Percentiles rank a stretch among this genome's conserved stretches.
phyloP scores from a whole-genome alignment of 345 rosid genomes.

The Cardamine resedifolia region DNA sequence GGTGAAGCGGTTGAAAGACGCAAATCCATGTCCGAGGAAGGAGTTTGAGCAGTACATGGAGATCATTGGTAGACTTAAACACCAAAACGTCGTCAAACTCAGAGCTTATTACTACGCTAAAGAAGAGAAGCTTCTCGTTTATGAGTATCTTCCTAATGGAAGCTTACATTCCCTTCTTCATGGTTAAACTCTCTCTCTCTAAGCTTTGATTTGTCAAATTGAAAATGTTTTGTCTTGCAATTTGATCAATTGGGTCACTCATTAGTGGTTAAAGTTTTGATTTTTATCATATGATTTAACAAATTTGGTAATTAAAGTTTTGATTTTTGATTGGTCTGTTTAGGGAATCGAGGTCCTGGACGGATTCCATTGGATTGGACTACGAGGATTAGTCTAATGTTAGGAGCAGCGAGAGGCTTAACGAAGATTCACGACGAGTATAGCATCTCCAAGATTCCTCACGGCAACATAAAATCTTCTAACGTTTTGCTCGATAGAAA shows the following conservation, averaged over 20 bases:
- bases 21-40: slow-evolving; percentile 85
- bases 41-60: slow-evolving; percentile 98
- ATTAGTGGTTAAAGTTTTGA: neutral
- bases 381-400: slow-evolving; percentile 79
- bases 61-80: slow-evolving; percentile 74
- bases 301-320: neutral
- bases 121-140: slow-evolving; percentile 91
- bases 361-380: slow-evolving; percentile 98
- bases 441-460: slow-evolving; percentile 63
- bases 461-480: slow-evolving; percentile 82
- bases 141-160: slow-evolving; percentile 89
- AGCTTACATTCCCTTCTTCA: slow-evolving; percentile 85
- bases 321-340: neutral
- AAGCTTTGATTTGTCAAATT: neutral
- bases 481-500: slow-evolving; percentile 84
- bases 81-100: slow-evolving; percentile 67
- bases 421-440: slow-evolving; percentile 79
- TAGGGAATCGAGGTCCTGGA: slow-evolving; percentile 85
- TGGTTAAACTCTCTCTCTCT: slow-evolving; percentile 46
- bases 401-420: slow-evolving; percentile 89
- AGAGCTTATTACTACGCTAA: slow-evolving; percentile 89
- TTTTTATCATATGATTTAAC: neutral
- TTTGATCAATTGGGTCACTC: neutral
- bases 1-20: slow-evolving; percentile 86
- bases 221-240: neutral